phyloP scores from a whole-genome alignment of 306 rosid species.

The Biancaea sappan region DNA sequence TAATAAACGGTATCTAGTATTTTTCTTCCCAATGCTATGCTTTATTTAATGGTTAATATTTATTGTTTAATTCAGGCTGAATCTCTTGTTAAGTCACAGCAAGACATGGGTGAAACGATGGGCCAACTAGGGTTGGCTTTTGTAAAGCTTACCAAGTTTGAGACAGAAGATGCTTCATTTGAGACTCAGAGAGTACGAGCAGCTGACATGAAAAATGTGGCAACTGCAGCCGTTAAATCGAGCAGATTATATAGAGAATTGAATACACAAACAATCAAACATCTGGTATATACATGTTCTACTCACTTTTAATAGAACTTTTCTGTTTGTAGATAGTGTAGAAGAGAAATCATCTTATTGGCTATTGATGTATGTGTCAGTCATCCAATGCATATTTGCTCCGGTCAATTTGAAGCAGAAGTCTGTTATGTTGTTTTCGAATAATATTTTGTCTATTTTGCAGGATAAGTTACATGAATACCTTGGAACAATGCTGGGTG shows the following conservation, averaged over 20 bases:
- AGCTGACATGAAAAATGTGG: slow-evolving; percentile 74
- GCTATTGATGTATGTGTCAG: slow-evolving; percentile 6
- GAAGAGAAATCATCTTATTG: not conserved
- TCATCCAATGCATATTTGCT: not conserved
- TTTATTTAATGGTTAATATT: not conserved
- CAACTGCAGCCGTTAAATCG: slow-evolving; percentile 92
- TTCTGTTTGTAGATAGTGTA: not conserved
- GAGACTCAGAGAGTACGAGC: slow-evolving; percentile 75
- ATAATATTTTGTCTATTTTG: slow-evolving; percentile 32
- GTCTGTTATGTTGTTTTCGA: slow-evolving; percentile 31
- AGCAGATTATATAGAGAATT: slow-evolving; percentile 91
- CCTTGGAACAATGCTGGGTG: slow-evolving; percentile 90
- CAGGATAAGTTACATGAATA: slow-evolving; percentile 97
- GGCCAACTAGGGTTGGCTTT: slow-evolving; percentile 91
- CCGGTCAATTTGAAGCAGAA: not conserved
- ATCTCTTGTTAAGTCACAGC: slow-evolving; percentile 91
- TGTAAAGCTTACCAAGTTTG: slow-evolving; percentile 88
- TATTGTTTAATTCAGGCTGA: slow-evolving; percentile 66
- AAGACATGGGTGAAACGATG: slow-evolving; percentile 94
- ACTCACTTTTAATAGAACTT: not conserved
- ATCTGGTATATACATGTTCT: slow-evolving; percentile 60
- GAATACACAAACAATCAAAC: slow-evolving; percentile 92
- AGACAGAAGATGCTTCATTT: slow-evolving; percentile 73
- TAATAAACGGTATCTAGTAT: not conserved
- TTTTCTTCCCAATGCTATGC: not conserved